These are phyloP conservation scores for Phytophthora boehmeriae DNA, from an alignment of 352 stramenopile genomes.

Conservation along the genomic window DNA sequence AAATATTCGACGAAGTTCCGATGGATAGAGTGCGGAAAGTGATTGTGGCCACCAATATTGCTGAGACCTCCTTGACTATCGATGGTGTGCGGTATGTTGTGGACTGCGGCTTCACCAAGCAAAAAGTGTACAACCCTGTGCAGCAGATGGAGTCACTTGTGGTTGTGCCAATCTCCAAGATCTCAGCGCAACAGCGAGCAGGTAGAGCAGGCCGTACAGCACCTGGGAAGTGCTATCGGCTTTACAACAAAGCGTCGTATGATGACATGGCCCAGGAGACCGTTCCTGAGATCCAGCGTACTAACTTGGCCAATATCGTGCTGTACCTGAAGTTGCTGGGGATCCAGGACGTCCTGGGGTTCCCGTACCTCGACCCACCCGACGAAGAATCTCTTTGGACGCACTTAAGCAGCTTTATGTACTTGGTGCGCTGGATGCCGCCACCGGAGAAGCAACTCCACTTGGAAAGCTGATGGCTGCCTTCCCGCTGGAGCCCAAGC, in stretches of 20 bases:
- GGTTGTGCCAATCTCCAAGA: slow-evolving; percentile 96
- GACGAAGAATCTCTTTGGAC: slow-evolving; percentile 73
- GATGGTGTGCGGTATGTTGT: slow-evolving; percentile 91
- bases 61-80: slow-evolving; percentile 99
- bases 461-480: slow-evolving; percentile 82
- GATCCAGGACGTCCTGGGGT: slow-evolving; percentile 73
- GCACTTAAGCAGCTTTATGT: slow-evolving; percentile 79
- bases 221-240: slow-evolving; percentile 97
- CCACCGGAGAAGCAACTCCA: slow-evolving; percentile 51
- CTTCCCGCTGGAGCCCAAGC: slow-evolving; percentile 85
- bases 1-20: slow-evolving; percentile 94
- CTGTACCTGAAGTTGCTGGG: slow-evolving; percentile 87
- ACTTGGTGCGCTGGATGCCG: slow-evolving; percentile 62
- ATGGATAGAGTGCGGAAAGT: slow-evolving; percentile 77
- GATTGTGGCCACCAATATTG: slow-evolving; percentile 93
- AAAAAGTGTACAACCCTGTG: slow-evolving; percentile 93
- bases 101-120: slow-evolving; percentile 84
- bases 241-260: slow-evolving; percentile 99
- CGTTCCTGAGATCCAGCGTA: slow-evolving; percentile 98
- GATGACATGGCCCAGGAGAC: slow-evolving; percentile 96
- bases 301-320: slow-evolving; percentile 94
- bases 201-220: slow-evolving; percentile 96
- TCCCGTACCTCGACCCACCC: slow-evolving; percentile 73
- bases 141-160: slow-evolving; percentile 84
- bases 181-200: slow-evolving; percentile 93